phyloP scores from a whole-genome alignment of 345 rosid genomes.

The Clausena lansium region DNA sequence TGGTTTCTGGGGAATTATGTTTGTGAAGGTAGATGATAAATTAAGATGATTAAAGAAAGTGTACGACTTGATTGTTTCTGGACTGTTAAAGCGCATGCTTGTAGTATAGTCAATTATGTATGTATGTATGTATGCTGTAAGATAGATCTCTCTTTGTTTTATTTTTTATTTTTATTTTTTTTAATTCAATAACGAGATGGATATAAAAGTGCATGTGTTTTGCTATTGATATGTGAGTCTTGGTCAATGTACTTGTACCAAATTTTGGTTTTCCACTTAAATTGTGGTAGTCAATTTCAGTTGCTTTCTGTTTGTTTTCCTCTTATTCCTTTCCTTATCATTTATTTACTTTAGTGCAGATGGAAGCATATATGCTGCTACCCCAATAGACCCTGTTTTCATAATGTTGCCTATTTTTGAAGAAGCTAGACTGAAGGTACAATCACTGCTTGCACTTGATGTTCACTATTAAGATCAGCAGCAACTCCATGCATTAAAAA shows the following conservation, averaged over 20 bases:
- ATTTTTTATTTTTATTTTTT: background rate
- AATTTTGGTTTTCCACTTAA: background rate
- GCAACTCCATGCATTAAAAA: background rate
- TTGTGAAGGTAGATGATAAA: constrained; percentile 54
- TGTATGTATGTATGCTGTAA: background rate
- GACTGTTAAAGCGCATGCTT: background rate
- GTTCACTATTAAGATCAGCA: background rate
- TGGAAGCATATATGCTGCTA: constrained; percentile 74
- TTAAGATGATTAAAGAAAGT: background rate
- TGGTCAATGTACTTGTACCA: background rate
- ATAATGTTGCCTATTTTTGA: constrained; percentile 74
- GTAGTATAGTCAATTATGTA: background rate
- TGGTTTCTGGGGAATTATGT: constrained; percentile 91
- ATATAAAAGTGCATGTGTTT: background rate
- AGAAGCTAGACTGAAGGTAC: constrained; percentile 90
- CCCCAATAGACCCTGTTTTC: constrained; percentile 86
- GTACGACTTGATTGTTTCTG: background rate
- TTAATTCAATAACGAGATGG: background rate
- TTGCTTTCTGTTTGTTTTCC: constrained; percentile 1
- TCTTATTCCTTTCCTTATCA: background rate
- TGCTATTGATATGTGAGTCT: background rate
- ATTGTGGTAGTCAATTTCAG: background rate
- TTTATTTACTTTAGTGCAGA: constrained; percentile 36
- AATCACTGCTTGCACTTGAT: constrained; percentile 10
- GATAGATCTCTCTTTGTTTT: background rate